A percentile compares a stretch with the other conserved stretches of the same genome.
Conservation (phyloP, 2,329 filamentous ascomycete species). For the Hymenoscyphus salicellus region DNA sequence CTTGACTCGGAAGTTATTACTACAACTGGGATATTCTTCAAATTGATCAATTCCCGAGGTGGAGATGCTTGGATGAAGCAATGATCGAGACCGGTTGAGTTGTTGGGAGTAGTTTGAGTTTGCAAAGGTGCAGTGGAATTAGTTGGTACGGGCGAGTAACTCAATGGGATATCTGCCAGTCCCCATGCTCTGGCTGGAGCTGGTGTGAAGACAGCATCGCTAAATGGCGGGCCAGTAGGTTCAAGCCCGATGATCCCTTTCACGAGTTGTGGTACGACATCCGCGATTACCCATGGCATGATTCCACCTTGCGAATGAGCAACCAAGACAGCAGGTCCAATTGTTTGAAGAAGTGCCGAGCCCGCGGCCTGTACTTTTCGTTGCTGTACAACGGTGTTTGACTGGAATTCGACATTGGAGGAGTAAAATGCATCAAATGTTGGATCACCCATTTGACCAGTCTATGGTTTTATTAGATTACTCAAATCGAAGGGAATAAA, state of each 20-base stretch:
- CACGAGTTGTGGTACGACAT: constrained; percentile 43
- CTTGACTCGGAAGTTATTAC: constrained; percentile 44
- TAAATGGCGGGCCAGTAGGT: constrained; percentile 48
- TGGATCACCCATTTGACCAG: constrained; percentile 25
- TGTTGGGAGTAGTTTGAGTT: constrained; percentile 32
- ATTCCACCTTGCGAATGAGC: constrained; percentile 46
- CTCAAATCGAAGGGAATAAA: neutral
- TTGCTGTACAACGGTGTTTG: constrained; percentile 39
- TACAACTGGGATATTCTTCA: constrained; percentile 38
- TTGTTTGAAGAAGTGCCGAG: constrained; percentile 33
- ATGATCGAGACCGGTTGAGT: constrained; percentile 24
- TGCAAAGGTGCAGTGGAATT: constrained; percentile 39
- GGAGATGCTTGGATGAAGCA: constrained; percentile 39
- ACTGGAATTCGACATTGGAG: constrained; percentile 40
- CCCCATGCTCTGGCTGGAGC: constrained; percentile 42
- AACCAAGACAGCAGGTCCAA: constrained; percentile 28
- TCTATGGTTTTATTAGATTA: constrained; percentile 12
- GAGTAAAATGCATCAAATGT: constrained; percentile 37
- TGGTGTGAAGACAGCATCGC: constrained; percentile 39
- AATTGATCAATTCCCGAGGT: constrained; percentile 38
- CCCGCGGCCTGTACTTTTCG: constrained; percentile 40
- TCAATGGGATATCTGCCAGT: constrained; percentile 48
- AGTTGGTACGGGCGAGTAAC: constrained; percentile 44
- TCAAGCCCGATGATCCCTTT: constrained; percentile 45
- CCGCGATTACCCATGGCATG: constrained; percentile 42